Evolutionary conservation across 2,329 filamentous ascomycete genomes (phyloP).

Genomic region (Pezicula neosporulosa): DNA sequence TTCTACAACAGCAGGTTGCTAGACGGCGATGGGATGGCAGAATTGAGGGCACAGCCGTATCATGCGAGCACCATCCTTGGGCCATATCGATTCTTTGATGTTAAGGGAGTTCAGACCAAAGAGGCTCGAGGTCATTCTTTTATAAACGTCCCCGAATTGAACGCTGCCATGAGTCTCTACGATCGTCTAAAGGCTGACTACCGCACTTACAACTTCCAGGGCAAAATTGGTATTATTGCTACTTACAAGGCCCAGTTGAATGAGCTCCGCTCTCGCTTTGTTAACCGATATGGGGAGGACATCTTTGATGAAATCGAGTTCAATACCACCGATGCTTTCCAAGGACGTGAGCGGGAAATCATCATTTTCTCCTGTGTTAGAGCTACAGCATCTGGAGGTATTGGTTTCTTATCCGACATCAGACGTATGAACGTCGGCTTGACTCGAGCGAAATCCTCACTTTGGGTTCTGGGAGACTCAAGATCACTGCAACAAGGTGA

Average conservation of each 20-base stretch:
- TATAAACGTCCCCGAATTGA: slow-evolving; percentile 83
- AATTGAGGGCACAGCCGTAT: slow-evolving; percentile 77
- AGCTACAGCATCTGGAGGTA: slow-evolving; percentile 86
- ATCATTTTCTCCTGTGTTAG: slow-evolving; percentile 99
- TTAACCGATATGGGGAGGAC: slow-evolving; percentile 64
- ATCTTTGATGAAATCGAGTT: slow-evolving; percentile 86
- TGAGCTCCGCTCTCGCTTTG: slow-evolving; percentile 75
- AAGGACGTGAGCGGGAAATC: slow-evolving; percentile 93
- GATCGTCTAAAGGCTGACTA: slow-evolving; percentile 75
- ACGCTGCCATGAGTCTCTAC: slow-evolving; percentile 83
- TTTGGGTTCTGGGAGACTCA: slow-evolving; percentile 95
- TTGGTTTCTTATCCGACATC: slow-evolving; percentile 98
- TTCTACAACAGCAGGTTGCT: slow-evolving; percentile 90
- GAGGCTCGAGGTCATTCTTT: slow-evolving; percentile 85
- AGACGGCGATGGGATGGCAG: slow-evolving; percentile 81
- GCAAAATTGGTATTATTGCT: slow-evolving; percentile 95
- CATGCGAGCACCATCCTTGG: slow-evolving; percentile 77
- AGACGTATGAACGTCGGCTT: slow-evolving; percentile 99
- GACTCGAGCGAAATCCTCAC: slow-evolving; percentile 90
- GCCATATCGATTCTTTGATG: slow-evolving; percentile 96
- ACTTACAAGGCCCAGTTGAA: slow-evolving; percentile 93
- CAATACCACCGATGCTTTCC: slow-evolving; percentile 98
- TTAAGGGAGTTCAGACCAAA: slow-evolving; percentile 79
- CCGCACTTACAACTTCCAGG: slow-evolving; percentile 61
- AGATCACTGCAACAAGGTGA: slow-evolving; percentile 80